Evolutionary conservation across 495 filamentous ascomycete genomes (phyloP).

Genomic region (Barbatosphaeria neglecta): DNA sequence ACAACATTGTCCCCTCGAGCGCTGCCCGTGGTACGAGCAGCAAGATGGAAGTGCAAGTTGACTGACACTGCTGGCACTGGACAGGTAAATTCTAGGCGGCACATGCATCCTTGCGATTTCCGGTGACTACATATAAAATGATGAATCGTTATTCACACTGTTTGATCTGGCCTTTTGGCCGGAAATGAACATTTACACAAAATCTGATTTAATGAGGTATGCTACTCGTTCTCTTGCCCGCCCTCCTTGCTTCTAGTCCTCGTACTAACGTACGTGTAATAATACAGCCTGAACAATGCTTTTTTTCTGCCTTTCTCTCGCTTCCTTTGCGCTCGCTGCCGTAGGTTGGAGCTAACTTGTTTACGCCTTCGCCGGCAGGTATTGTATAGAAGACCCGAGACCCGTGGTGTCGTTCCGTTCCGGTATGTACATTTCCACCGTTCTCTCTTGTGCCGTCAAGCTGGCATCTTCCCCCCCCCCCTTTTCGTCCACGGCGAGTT

Average conservation of each 20-base stretch:
- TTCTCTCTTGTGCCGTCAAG: conserved; percentile 46
- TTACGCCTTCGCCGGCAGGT: conserved; percentile 18
- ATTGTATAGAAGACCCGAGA: conserved; percentile 7
- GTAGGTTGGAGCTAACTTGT: conserved; percentile 5
- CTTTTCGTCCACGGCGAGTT: too few relatives aligned
- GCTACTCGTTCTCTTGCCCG: conserved; percentile 4
- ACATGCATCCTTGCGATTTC: conserved; percentile 7
- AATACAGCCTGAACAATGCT: conserved; percentile 3
- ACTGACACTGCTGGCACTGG: too few relatives aligned
- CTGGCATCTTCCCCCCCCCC: conserved; percentile 61
- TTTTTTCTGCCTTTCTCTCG: background rate
- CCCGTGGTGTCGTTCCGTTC: conserved; percentile 1
- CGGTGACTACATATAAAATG: conserved; percentile 21
- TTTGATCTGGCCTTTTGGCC: conserved; percentile 63
- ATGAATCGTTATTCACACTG: conserved; percentile 85
- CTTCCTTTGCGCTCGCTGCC: background rate
- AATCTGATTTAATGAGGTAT: conserved; percentile 99
- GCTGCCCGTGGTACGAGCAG: too few relatives aligned
- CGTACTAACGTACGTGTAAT: conserved; percentile 31
- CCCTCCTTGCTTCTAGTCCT: background rate
- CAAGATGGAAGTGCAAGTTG: too few relatives aligned
- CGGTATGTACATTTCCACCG: conserved; percentile 6
- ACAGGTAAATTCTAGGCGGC: too few relatives aligned
- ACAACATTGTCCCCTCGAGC: too few relatives aligned
- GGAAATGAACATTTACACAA: conserved; percentile 73